phyloP scores from a whole-genome alignment of 2,329 filamentous ascomycete species.

The Sporothrix pallida region DNA sequence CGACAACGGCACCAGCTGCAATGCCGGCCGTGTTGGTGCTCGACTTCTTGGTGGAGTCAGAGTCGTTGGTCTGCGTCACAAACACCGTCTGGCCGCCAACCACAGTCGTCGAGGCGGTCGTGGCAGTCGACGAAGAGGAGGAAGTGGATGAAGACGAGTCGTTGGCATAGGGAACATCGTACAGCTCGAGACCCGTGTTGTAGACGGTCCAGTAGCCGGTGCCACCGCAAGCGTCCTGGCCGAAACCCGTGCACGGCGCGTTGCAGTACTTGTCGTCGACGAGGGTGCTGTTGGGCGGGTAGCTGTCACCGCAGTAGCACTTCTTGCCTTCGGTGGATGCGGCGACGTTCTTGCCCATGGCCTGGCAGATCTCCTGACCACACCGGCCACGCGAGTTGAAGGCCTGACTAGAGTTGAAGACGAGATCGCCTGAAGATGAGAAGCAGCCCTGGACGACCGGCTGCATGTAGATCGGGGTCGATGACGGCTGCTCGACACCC shows the following conservation, averaged over 20 bases:
- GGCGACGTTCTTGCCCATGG: slow-evolving; percentile 60
- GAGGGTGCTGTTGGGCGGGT: slow-evolving; percentile 64
- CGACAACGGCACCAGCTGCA: slow-evolving; percentile 85
- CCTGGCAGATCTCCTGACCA: slow-evolving; percentile 47
- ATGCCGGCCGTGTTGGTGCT: slow-evolving; percentile 76
- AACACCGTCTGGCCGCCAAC: slow-evolving; percentile 37
- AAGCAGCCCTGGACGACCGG: slow-evolving; percentile 60
- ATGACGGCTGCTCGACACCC: slow-evolving; percentile 48
- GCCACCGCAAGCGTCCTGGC: slow-evolving; percentile 68
- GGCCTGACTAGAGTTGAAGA: slow-evolving; percentile 36
- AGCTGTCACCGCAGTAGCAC: slow-evolving; percentile 75
- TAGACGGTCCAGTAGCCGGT: slow-evolving; percentile 53
- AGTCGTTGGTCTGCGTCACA: slow-evolving; percentile 40
- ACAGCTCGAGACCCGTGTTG: slow-evolving; percentile 56
- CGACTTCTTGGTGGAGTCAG: slow-evolving; percentile 38
- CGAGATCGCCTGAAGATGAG: slow-evolving; percentile 51
- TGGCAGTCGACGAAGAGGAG: slow-evolving; percentile 28
- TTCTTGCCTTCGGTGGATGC: slow-evolving; percentile 64
- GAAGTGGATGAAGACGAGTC: slow-evolving; percentile 36
- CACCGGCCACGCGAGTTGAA: slow-evolving; percentile 55
- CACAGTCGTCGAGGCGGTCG: slow-evolving; percentile 37
- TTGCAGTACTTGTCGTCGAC: slow-evolving; percentile 67
- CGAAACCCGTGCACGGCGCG: slow-evolving; percentile 68
- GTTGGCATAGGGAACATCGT: slow-evolving; percentile 46
- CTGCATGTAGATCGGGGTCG: slow-evolving; percentile 47